Conservation (phyloP, 2,329 filamentous ascomycete species). For the Penicillium hesseltinei region DNA sequence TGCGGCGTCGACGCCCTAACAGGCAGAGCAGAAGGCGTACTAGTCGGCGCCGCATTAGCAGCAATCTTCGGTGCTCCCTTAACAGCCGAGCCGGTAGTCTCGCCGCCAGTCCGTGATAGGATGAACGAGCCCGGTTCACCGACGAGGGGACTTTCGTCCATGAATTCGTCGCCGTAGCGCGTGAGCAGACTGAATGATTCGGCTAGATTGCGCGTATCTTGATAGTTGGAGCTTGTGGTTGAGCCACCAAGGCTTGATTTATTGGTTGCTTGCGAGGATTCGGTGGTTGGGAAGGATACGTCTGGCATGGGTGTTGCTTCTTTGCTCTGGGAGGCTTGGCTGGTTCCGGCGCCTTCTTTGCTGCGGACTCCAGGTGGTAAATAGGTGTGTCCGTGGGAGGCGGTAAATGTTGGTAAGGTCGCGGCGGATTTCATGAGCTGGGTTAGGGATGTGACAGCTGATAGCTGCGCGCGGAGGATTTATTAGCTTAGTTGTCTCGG, state of each 20-base stretch:
- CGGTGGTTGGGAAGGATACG: slow-evolving; percentile 15
- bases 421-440: slow-evolving; percentile 55
- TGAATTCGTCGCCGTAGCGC: slow-evolving; percentile 59
- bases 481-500: slow-evolving; percentile 3
- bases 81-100: slow-evolving; percentile 24
- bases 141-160: slow-evolving; percentile 62
- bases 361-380: slow-evolving; percentile 49
- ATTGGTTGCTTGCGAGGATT: slow-evolving; percentile 20
- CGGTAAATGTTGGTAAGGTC: slow-evolving; percentile 56
- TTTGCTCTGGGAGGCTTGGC: slow-evolving; percentile 46
- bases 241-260: slow-evolving; percentile 29
- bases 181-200: slow-evolving; percentile 53
- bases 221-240: slow-evolving; percentile 26
- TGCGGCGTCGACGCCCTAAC: slow-evolving; percentile 32
- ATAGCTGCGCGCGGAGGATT: slow-evolving; percentile 43
- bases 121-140: slow-evolving; percentile 64
- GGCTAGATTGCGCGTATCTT: slow-evolving; percentile 43
- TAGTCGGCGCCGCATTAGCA: background rate
- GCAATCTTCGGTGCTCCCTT: slow-evolving; percentile 22
- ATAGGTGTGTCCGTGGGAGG: slow-evolving; percentile 61
- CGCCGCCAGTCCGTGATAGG: slow-evolving; percentile 45
- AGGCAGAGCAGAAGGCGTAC: slow-evolving; percentile 13
- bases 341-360: slow-evolving; percentile 28
- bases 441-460: slow-evolving; percentile 55
- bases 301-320: slow-evolving; percentile 49